Base-by-base conservation (phyloP, 306 rosid genomes). In the Vicia faba region DNA sequence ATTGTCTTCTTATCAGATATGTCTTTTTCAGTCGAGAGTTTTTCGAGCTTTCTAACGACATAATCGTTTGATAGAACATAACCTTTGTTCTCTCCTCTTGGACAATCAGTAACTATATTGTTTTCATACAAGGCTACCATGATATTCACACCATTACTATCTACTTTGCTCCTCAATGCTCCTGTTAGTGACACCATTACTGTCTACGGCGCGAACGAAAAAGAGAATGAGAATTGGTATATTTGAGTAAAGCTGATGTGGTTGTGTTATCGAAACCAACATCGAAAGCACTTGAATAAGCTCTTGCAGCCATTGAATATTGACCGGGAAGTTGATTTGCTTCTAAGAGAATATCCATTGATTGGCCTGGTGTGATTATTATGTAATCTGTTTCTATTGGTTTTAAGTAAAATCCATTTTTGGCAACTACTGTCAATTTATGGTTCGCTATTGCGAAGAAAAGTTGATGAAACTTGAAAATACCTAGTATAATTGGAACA, bases 301-400 rank as follows among this genome's bases (percentile, higher is more conserved):
- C 79, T 23, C 71, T 74, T 26, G 75, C 85, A 4, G 88, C 87
- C 88, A 88, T 79, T 80, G 55, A 79, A 64, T 85, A 88, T 60
- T 38, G 78, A 50, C 64, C 62, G 25, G 5, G 58, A 4, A 63
- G 64, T 70, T 78, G 91, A 70, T 85, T 64, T 60, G 95, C 60
- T 72, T 66, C 56, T 0, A 88, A 46, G 39, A 88, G 46, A 62
- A 74, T 84, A 60, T 88, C 91, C 41, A 83, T 58, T 2, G 95
- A 60, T 75, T 88, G 95, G 5, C 91, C 95, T 1, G 91, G 95
- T 6, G 91, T 11, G 26, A 88, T 83, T 46, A 76, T 62, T 41
- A 88, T 70, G 78, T 79, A 73, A 19, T 77, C 72, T 41, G 81
- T 74, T 51, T 69, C 26, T 35, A 85, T 13, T 15, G 84, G 89